phyloP scores from a whole-genome alignment of 352 stramenopile species.

The Pythium plurisporium region DNA sequence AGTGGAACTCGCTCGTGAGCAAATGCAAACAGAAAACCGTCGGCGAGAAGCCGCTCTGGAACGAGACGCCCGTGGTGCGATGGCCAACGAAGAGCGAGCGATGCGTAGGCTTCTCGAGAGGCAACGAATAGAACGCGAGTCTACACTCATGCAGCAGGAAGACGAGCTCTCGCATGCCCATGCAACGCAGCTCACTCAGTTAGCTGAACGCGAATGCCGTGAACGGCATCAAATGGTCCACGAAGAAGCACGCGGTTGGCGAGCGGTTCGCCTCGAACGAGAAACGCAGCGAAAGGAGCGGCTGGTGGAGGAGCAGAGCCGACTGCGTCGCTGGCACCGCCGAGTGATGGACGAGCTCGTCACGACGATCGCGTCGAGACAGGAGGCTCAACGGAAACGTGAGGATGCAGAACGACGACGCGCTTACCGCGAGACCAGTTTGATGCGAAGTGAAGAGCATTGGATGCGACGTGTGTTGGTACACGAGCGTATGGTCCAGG shows the following conservation, averaged over 20 bases:
- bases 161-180: neutral
- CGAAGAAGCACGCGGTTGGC: constrained; percentile 15
- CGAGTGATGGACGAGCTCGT: constrained; percentile 31
- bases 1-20: constrained; percentile 23
- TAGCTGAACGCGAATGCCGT: neutral
- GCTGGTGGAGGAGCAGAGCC: constrained; percentile 24
- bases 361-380: constrained; percentile 1
- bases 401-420: constrained; percentile 23
- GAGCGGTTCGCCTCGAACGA: neutral
- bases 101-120: neutral
- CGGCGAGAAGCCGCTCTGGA: constrained; percentile 10
- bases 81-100: constrained; percentile 24
- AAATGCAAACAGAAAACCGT: constrained; percentile 10
- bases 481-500: constrained; percentile 19
- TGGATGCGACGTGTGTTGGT: constrained; percentile 23
- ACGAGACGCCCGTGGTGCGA: neutral
- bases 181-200: neutral
- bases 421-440: constrained; percentile 29
- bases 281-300: constrained; percentile 8
- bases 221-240: constrained; percentile 11
- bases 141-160: neutral
- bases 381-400: constrained; percentile 14
- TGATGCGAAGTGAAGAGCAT: constrained; percentile 51
- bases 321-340: constrained; percentile 16
- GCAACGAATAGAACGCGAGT: neutral